A percentile compares a stretch with the other conserved stretches of the same genome.
phyloP scores from a whole-genome alignment of 163 green algal species.

The Chloroidium sp. region DNA sequence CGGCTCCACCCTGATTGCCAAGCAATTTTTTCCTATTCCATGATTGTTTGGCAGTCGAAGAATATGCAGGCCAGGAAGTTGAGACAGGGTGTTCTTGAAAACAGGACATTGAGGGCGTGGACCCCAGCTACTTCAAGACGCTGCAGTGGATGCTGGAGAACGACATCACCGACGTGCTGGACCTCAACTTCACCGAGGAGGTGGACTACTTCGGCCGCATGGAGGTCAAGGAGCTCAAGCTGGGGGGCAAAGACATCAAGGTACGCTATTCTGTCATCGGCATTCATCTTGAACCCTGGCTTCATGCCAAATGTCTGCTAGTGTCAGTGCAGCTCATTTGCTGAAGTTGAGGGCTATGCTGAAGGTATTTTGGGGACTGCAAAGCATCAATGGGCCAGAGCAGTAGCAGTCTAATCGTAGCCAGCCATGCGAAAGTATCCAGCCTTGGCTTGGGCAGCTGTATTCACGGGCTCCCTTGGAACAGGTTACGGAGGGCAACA shows the following conservation, averaged over 20 bases:
- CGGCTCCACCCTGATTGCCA: too few relatives aligned
- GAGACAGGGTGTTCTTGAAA: neutral
- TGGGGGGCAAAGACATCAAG: conserved; percentile 62
- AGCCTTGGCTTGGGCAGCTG: too few relatives aligned
- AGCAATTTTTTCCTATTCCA: neutral
- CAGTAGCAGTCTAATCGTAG: neutral
- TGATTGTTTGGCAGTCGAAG: neutral
- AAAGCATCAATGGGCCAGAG: conserved; percentile 4
- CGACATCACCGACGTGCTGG: conserved; percentile 89
- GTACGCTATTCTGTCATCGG: conserved; percentile 2
- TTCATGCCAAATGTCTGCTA: neutral
- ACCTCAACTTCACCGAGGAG: conserved; percentile 92
- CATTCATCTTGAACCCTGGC: neutral
- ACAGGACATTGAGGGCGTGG: conserved; percentile 91
- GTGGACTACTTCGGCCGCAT: conserved; percentile 87
- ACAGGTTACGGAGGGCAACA: conserved; percentile 91
- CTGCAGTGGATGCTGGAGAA: conserved; percentile 84
- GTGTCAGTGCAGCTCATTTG: conserved; percentile 11
- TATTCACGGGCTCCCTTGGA: neutral
- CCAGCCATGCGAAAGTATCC: too few relatives aligned
- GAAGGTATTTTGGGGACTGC: neutral
- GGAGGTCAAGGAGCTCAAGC: conserved; percentile 66
- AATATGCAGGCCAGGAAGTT: too few relatives aligned
- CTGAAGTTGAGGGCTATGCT: too few relatives aligned
- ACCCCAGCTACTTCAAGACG: conserved; percentile 92